Base-by-base conservation (phyloP, 805 yeast species). In the Brettanomyces naardenensis region DNA sequence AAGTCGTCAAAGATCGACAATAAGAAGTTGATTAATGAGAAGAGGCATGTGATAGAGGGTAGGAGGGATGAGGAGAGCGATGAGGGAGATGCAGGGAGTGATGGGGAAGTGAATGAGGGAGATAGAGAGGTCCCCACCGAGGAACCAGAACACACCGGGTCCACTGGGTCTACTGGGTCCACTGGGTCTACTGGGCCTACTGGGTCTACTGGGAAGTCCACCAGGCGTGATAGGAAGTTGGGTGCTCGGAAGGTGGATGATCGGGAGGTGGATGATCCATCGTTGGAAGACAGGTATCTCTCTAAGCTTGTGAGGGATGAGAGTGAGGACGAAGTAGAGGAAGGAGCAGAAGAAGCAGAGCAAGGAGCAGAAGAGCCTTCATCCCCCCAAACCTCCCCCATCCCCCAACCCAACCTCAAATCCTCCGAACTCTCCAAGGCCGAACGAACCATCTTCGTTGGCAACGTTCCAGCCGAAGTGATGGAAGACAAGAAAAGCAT, bases 391-490 rank as follows among this genome's bases (percentile, higher is more conserved):
- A 17, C 21, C 17, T 11, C 33, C 6, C 13, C 6, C 21, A 17
- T 6, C 6, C 13, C 15, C 9, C 47, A 52, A 15, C 50, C 78
- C 33, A 81, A 81, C 59, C 59, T 80, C 42, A 79, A 79, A 54
- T 80, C 77, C 44, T 62, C 62, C n/a, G 95, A 87, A 55, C 64
- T 83, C 35, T 84, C 75, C 48, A 84, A 85, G 58, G 94, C 95
- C 5, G 86, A 82, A 46, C 71, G 80, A 48, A 87, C 95, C 0
- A 66, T 90, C 0, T 92, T 92, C 52, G 79, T 92, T 7, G 97
- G 97, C 31, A 92, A 92, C 57, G 73, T 90, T 11, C 74, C 84
- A 25, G 62, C 77, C 28, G 53, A 64, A 1, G 87, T 79, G 6
- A 74, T 88, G 45, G 70, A 81, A 2, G 71, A 75, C 34, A 86